Evolutionary conservation across 495 filamentous ascomycete species (phyloP).

Genomic region (Cudoniella acicularis): DNA sequence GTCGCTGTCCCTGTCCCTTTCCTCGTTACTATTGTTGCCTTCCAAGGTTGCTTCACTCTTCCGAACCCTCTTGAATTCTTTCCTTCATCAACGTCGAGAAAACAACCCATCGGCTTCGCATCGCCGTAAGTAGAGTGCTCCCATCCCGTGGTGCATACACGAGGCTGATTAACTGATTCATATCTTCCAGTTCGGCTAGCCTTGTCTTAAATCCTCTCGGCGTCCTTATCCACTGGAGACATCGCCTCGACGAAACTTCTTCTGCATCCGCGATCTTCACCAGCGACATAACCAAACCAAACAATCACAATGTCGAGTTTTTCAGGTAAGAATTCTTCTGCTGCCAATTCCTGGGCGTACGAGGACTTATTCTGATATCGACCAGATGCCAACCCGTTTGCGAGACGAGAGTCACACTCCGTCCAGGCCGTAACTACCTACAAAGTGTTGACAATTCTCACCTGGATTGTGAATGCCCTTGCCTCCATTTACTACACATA

Average conservation of each 20-base stretch:
- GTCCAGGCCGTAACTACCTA: conserved; percentile 47
- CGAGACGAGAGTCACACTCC: conserved; percentile 56
- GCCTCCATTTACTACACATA: conserved; percentile 67
- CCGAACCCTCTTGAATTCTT: no score
- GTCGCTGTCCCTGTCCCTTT: neutral
- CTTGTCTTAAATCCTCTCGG: no score
- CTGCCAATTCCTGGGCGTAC: neutral
- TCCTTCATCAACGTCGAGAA: no score
- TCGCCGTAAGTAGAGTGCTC: no score
- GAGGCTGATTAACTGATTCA: no score
- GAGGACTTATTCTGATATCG: neutral
- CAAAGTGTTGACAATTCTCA: conserved; percentile 64
- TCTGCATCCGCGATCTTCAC: neutral
- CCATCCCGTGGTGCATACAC: no score
- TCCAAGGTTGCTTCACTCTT: no score
- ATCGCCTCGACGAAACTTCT: neutral
- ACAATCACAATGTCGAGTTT: conserved; percentile 2
- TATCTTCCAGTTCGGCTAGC: no score
- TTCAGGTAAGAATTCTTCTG: neutral
- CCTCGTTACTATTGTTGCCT: no score
- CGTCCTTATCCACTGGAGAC: neutral
- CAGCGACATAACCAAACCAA: no score
- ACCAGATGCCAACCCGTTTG: conserved; percentile 60
- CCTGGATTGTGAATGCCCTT: conserved; percentile 68
- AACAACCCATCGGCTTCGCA: no score